These are phyloP conservation scores for Tylopilus plumbeoviolaceoides DNA, from an alignment of 768 basidiomycete genomes.

Conservation along the genomic window DNA sequence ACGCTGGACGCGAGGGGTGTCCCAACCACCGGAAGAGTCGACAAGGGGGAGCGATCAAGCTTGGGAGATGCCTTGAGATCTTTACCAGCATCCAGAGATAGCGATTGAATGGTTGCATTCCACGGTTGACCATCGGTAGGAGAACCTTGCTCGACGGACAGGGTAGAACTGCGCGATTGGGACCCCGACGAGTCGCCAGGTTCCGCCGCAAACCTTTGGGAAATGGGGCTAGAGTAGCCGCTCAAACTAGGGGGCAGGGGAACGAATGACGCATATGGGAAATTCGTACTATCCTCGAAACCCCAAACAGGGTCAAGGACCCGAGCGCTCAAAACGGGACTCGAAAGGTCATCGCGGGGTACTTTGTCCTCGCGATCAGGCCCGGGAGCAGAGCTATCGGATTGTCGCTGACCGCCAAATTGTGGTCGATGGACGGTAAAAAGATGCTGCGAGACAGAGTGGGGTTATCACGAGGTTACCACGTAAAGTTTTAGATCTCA, in stretches of 20 bases:
- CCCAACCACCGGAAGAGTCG: conserved; percentile 27
- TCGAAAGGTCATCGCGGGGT: not conserved
- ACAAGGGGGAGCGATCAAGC: conserved; percentile 30
- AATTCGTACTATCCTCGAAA: conserved; percentile 13
- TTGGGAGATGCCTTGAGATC: conserved; percentile 15
- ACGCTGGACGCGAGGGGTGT: conserved; percentile 23
- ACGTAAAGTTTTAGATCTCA: conserved; percentile 16
- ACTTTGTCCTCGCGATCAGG: conserved; percentile 1
- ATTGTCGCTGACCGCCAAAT: conserved; percentile 7
- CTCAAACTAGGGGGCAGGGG: conserved; percentile 31
- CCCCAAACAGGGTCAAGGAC: conserved; percentile 23
- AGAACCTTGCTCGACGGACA: conserved; percentile 27
- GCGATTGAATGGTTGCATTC: conserved; percentile 6
- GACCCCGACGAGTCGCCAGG: conserved; percentile 13
- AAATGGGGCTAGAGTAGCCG: conserved; percentile 29
- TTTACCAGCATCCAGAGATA: conserved; percentile 4
- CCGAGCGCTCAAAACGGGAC: conserved; percentile 9
- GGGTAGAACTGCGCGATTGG: conserved; percentile 30
- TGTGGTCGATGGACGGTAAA: conserved; percentile 25
- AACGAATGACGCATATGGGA: conserved; percentile 27
- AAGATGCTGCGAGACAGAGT: conserved; percentile 19
- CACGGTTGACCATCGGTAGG: conserved; percentile 18
- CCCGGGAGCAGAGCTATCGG: not conserved
- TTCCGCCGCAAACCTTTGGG: conserved; percentile 20
- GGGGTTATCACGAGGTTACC: not conserved